phyloP scores from a whole-genome alignment of 192 early-diverging fungal species.

The Coemansia sp. region DNA sequence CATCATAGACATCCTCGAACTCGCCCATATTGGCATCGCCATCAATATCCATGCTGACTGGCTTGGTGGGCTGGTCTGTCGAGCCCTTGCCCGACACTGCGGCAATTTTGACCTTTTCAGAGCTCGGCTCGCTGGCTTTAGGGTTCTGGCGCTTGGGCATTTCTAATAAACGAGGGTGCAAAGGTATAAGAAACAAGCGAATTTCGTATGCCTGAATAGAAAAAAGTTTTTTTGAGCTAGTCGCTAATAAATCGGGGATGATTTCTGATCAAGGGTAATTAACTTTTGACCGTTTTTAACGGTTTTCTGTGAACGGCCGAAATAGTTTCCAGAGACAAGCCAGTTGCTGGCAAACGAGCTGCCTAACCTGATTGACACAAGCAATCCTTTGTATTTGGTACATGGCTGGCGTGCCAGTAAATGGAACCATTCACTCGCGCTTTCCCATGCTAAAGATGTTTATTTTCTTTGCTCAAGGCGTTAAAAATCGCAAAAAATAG shows the following conservation, averaged over 20 bases:
- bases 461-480: no score
- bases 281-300: neutral
- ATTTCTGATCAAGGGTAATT: neutral
- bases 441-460: no score
- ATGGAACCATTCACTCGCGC: no score
- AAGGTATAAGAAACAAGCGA: neutral
- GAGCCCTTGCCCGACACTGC: slow-evolving; percentile 19
- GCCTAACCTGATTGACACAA: no score
- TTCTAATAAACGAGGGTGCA: neutral
- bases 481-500: no score
- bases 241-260: neutral
- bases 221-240: neutral
- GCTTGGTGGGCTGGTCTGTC: slow-evolving; percentile 24
- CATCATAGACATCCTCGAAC: slow-evolving; percentile 93
- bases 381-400: no score
- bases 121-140: slow-evolving; percentile 2
- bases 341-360: no score
- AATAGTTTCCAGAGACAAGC: no score
- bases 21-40: slow-evolving; percentile 49
- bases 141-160: slow-evolving; percentile 47
- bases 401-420: no score
- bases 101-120: slow-evolving; percentile 29
- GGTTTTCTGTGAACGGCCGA: no score
- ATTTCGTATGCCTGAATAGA: neutral
- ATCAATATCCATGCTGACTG: slow-evolving; percentile 44